Evolutionary conservation across 2,329 filamentous ascomycete species (phyloP), one percentile per base, ranked within the genome.

Genomic region (Epicoccum nigrum): DNA sequence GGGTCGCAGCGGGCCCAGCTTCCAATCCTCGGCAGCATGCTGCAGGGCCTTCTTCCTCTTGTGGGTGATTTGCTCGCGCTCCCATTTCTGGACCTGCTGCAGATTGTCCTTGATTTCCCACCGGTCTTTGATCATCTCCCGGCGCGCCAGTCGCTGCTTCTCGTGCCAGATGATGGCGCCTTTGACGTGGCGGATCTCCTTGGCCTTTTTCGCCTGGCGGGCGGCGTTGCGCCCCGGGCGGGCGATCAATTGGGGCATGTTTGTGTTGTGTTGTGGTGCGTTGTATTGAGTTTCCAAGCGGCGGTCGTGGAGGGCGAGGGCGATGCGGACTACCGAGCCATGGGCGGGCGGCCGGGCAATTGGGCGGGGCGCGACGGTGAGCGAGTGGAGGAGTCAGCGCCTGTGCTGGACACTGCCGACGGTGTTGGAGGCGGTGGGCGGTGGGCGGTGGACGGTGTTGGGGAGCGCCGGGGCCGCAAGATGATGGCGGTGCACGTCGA

Each of bases 1-100:
- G 2, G 92, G 92, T 3, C 91, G 87, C 58, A 96, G 70, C 7
- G 89, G 83, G 0, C 92, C 93, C 59, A 91, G 75, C 57, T 87
- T 78, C 85, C 89, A 96, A 72, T 93, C 87, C 70, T 96, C 88
- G 54, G 81, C 82, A 45, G 88, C 83, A 41, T 81, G 79, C 58
- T 77, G 69, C 46, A 83, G 81, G 34, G 83, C 84, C 13, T 69
- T 65, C 56, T 76, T 75, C 54, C 81, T 63, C 51, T 70, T 47
- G 2, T 45, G 30, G 6, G 44, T 45, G 43, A 62, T 66, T 51
- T 74, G 65, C 9, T 62, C 54, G 38, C 50, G 48, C 17, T 63
- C 38, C 58, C 60, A 68, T 49, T 21, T 40, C 13, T 46, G 25
- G 32, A n/a, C n/a, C n/a, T 49, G 54, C 30, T 58, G 45, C 47